Conservation (phyloP, 75 land plant species). For the Pseudotsuga menziesii region DNA sequence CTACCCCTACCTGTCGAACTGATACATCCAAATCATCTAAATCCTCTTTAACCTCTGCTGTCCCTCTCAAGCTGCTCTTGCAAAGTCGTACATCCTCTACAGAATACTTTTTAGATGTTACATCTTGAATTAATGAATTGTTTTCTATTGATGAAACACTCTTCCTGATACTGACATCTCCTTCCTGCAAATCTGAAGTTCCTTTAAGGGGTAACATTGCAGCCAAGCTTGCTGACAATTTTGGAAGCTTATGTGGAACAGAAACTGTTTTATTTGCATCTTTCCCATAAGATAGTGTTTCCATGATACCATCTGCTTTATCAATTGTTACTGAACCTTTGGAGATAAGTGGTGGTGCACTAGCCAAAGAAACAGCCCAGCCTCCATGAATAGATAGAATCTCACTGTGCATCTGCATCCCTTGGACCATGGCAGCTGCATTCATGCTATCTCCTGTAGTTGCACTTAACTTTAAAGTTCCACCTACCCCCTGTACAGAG, state of each 20-base stretch:
- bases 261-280: background rate
- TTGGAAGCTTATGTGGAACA: background rate
- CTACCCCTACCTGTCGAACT: background rate
- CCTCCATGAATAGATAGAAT: constrained; percentile 1
- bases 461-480: constrained; percentile 25
- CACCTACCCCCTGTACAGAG: constrained; percentile 48
- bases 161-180: background rate
- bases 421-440: constrained; percentile 26
- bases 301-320: background rate
- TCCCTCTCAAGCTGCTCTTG: background rate
- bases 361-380: constrained; percentile 8
- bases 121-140: background rate
- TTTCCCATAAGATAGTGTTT: background rate
- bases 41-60: background rate
- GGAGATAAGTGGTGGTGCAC: background rate
- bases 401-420: constrained; percentile 3
- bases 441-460: constrained; percentile 21
- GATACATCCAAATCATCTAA: background rate
- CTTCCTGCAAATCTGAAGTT: background rate
- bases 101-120: background rate
- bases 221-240: background rate
- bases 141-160: background rate
- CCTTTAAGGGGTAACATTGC: background rate
- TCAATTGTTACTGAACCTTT: background rate
- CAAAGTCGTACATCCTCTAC: constrained; percentile 3